Percentiles rank a stretch among this genome's conserved stretches.
These are phyloP conservation scores for Erysimum cheiranthoides DNA, from an alignment of 345 rosid genomes.

Conservation along the genomic window DNA sequence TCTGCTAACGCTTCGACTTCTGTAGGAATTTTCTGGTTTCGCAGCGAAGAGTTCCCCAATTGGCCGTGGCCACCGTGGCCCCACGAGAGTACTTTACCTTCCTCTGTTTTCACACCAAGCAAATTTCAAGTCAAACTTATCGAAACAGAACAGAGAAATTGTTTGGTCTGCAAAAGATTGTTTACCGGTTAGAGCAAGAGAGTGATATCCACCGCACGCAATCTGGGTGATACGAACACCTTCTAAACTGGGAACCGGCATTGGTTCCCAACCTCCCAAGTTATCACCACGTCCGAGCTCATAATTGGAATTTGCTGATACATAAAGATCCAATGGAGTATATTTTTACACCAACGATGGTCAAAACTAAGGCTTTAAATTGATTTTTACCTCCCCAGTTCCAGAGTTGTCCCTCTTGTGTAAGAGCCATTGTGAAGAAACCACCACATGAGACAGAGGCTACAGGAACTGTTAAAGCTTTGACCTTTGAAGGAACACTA, in stretches of 20 bases:
- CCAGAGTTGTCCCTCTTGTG: conserved; percentile 84
- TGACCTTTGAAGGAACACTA: conserved; percentile 83
- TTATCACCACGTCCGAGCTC: conserved; percentile 93
- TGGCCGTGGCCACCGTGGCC: conserved; percentile 97
- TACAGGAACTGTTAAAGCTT: conserved; percentile 66
- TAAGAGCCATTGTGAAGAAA: conserved; percentile 80
- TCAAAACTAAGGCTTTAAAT: neutral
- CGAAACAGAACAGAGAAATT: conserved; percentile 3
- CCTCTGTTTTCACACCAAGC: conserved; percentile 55
- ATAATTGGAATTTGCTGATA: conserved; percentile 82
- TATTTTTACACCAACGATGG: neutral
- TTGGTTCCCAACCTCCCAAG: conserved; percentile 89
- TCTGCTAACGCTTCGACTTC: conserved; percentile 71
- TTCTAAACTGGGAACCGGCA: conserved; percentile 68
- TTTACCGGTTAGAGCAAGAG: conserved; percentile 87
- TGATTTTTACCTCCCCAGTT: conserved; percentile 81
- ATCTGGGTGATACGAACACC: conserved; percentile 64
- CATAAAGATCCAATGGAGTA: conserved; percentile 14
- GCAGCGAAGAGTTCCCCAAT: conserved; percentile 69
- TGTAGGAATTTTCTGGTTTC: conserved; percentile 61
- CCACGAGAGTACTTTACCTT: conserved; percentile 91
- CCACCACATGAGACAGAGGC: conserved; percentile 90
- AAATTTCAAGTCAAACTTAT: conserved; percentile 11
- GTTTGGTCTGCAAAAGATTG: conserved; percentile 14
- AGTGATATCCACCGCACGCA: conserved; percentile 91